Evolutionary conservation across 225 moss, liverwort and hornwort genomes (phyloP).

Genomic region (Straminergon stramineum): DNA sequence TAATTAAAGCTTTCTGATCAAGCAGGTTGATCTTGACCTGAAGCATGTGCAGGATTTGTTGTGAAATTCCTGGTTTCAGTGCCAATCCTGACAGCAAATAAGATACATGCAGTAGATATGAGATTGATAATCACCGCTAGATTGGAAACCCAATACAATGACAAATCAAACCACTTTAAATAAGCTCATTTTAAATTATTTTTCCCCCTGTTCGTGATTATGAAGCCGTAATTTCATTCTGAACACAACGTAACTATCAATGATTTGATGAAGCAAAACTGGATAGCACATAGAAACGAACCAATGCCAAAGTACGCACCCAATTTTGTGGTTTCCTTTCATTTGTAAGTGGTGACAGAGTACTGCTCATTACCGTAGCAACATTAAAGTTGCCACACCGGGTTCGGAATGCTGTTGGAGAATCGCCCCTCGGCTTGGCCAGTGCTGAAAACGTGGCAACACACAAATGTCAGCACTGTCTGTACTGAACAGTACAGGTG

Average conservation of each 20-base stretch:
- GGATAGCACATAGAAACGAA: conserved; percentile 20
- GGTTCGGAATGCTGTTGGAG: too few species aligned
- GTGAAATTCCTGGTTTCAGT: conserved; percentile 42
- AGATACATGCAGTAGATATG: too few species aligned
- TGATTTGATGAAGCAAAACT: not conserved
- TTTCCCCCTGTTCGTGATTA: not conserved
- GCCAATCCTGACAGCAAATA: conserved; percentile 23
- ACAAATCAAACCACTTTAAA: not conserved
- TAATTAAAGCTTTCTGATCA: not conserved
- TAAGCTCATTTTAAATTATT: not conserved
- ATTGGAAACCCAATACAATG: not conserved
- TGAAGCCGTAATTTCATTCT: not conserved
- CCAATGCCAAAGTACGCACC: conserved; percentile 43
- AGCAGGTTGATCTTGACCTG: conserved; percentile 11
- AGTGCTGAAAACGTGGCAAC: too few species aligned
- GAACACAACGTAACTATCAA: not conserved
- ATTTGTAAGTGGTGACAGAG: too few species aligned
- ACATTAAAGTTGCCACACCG: too few species aligned
- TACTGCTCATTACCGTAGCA: too few species aligned
- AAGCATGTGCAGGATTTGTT: conserved; percentile 27
- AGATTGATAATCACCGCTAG: not conserved
- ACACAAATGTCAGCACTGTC: too few species aligned
- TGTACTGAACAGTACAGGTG: too few species aligned
- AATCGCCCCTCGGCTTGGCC: too few species aligned
- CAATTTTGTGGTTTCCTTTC: not conserved